Conservation (phyloP, 768 basidiomycete genomes). For the Tephrocybe sp. region DNA sequence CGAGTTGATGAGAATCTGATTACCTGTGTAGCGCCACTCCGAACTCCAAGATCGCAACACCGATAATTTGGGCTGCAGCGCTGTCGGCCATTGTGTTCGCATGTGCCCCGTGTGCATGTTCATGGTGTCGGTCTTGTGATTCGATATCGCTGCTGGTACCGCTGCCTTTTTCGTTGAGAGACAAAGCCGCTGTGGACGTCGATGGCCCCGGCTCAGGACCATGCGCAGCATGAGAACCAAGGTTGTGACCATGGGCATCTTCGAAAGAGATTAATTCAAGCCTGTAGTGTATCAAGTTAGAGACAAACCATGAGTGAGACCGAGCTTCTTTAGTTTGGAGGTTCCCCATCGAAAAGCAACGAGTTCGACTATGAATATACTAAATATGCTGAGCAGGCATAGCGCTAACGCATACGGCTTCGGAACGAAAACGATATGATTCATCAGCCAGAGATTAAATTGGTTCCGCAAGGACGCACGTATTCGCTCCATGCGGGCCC, state of each 20-base stretch:
- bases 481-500: constrained; percentile 68
- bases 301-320: constrained; percentile 55
- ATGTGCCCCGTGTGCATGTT: constrained; percentile 11
- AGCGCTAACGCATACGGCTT: constrained; percentile 84
- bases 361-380: constrained; percentile 82
- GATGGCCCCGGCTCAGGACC: constrained; percentile 49
- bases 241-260: constrained; percentile 70
- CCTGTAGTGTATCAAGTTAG: background rate
- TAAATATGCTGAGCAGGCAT: constrained; percentile 77
- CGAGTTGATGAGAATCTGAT: background rate
- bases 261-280: constrained; percentile 5
- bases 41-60: constrained; percentile 90
- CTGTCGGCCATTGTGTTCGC: constrained; percentile 31
- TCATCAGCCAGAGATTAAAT: background rate
- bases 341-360: constrained; percentile 87
- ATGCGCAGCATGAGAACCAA: constrained; percentile 62
- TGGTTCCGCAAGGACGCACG: constrained; percentile 39
- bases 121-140: background rate
- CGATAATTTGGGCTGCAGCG: constrained; percentile 70
- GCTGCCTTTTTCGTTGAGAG: constrained; percentile 12
- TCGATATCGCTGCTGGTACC: constrained; percentile 25
- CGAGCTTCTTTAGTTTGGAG: constrained; percentile 62
- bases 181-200: constrained; percentile 13
- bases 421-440: background rate
- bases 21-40: constrained; percentile 86